phyloP scores from a whole-genome alignment of 176 grass and related monocot species.

The Paspalum vaginatum region DNA sequence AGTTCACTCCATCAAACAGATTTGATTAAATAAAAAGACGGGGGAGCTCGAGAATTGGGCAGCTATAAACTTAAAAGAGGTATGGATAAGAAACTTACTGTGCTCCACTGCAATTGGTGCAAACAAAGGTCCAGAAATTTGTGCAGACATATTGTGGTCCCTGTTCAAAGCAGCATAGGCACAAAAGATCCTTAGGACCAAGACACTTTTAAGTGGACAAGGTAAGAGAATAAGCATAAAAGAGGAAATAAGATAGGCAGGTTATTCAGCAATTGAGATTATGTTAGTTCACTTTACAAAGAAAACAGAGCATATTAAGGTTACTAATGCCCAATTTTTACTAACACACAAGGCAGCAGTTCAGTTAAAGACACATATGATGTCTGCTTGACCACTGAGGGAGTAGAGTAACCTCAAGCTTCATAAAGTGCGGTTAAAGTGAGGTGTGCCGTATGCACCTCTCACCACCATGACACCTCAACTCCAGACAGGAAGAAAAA shows the following conservation, averaged over 20 bases:
- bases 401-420: conserved; percentile 17
- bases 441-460: neutral
- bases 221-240: conserved; percentile 11
- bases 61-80: conserved; percentile 34
- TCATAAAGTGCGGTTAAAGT: neutral
- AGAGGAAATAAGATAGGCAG: neutral
- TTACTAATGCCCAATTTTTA: neutral
- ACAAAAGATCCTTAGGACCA: neutral
- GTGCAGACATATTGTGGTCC: conserved; percentile 98
- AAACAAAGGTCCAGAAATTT: conserved; percentile 97
- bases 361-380: neutral
- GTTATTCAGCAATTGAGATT: conserved; percentile 14
- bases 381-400: neutral
- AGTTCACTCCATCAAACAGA: conserved; percentile 3
- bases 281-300: conserved; percentile 15
- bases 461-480: neutral
- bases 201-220: conserved; percentile 14
- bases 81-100: conserved; percentile 73
- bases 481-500: neutral
- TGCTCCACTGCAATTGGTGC: conserved; percentile 97
- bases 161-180: conserved; percentile 62
- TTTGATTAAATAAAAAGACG: conserved; percentile 21
- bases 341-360: conserved; percentile 1
- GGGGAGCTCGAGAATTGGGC: neutral
- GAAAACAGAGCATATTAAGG: conserved; percentile 30